phyloP scores from a whole-genome alignment of 768 basidiomycete species.

The Leccinum pellstonianum region DNA sequence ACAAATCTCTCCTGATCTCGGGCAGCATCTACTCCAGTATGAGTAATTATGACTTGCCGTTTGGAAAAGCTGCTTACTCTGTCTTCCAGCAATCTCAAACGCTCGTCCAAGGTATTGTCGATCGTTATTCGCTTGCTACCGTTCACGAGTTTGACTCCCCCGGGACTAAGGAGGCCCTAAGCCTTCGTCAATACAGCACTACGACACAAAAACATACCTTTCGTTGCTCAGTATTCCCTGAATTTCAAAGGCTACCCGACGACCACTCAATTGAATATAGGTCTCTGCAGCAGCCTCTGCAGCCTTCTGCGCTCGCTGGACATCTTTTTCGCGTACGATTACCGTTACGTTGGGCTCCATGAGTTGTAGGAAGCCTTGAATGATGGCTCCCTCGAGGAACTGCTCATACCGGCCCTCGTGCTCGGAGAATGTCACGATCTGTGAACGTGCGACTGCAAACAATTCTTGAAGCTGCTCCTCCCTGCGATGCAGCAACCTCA shows the following conservation, averaged over 20 bases:
- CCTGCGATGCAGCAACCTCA: conserved; percentile 83
- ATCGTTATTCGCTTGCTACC: conserved; percentile 79
- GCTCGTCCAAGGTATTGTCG: conserved; percentile 93
- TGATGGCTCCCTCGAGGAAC: too few relatives aligned
- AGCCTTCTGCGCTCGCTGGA: conserved; percentile 45
- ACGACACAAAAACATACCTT: conserved; percentile 43
- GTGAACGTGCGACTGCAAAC: conserved; percentile 68
- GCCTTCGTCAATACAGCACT: conserved; percentile 41
- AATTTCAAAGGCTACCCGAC: conserved; percentile 56
- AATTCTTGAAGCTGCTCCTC: conserved; percentile 92
- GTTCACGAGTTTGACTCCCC: conserved; percentile 77
- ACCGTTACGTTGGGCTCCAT: too few relatives aligned
- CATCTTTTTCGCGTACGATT: too few relatives aligned
- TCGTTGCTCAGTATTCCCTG: conserved; percentile 62
- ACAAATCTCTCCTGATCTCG: conserved; percentile 86
- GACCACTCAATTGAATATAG: conserved; percentile 81
- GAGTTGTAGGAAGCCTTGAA: too few relatives aligned
- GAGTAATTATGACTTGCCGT: not conserved
- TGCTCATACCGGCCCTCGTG: conserved; percentile 61
- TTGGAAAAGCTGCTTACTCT: conserved; percentile 51
- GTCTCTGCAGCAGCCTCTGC: conserved; percentile 57
- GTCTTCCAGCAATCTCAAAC: conserved; percentile 85
- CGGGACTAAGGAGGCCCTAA: conserved; percentile 51
- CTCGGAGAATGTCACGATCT: conserved; percentile 59
- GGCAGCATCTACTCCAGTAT: conserved; percentile 79